These are phyloP conservation scores for Mucor saturninus DNA, from an alignment of 371 early-diverging fungal species.

Conservation along the genomic window DNA sequence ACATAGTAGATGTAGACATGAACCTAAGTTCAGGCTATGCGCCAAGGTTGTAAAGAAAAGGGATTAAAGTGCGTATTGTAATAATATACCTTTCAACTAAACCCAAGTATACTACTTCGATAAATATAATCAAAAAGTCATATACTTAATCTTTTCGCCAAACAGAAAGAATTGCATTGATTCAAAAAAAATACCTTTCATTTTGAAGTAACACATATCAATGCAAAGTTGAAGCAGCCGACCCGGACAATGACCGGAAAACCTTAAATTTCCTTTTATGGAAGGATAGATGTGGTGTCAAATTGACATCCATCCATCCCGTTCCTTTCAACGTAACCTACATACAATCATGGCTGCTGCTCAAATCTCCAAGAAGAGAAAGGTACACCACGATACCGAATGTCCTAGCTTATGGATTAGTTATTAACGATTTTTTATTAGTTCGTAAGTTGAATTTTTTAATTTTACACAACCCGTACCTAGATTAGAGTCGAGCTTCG, in stretches of 20 bases:
- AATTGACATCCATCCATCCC: conserved; percentile 14
- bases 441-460: conserved; percentile 17
- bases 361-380: conserved; percentile 34
- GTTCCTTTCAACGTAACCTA: conserved; percentile 17
- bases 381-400: conserved; percentile 13
- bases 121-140: no score
- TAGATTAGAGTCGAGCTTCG: background rate
- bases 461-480: background rate
- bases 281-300: background rate
- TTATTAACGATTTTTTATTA: background rate
- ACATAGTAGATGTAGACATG: no score
- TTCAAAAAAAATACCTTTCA: background rate
- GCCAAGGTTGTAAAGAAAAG: no score
- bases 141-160: no score
- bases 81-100: no score
- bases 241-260: conserved; percentile 3
- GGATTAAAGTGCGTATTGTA: no score
- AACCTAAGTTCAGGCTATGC: no score
- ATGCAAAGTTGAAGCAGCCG: background rate
- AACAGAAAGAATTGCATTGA: no score
- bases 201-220: background rate
- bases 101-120: no score
- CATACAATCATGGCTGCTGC: conserved; percentile 24
- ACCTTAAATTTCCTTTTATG: conserved; percentile 11
- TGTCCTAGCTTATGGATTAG: conserved; percentile 5